Evolutionary conservation across 768 basidiomycete species (phyloP), one percentile per base, ranked within the genome.

Genomic region (Chlorophyllum brunneum): DNA sequence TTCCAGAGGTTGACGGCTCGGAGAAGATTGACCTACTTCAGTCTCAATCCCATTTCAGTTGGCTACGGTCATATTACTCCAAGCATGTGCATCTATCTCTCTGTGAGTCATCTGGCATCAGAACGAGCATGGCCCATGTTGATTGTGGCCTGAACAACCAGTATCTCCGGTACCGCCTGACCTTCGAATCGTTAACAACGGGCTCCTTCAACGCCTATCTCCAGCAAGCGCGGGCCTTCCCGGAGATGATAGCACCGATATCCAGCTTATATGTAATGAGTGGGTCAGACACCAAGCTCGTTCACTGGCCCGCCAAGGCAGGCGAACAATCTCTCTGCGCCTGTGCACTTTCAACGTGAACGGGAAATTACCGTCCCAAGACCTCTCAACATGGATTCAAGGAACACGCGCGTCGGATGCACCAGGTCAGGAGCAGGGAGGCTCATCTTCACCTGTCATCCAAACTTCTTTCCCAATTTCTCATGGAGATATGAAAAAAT

Each of bases 331-430:
- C n/a, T 69, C 59, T 27, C 61, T 92, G 43, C 83, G 87, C 5
- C 54, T 86, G 15, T 88, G 90, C 18, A 88, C 87, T 0, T 93
- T 92, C 71, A 93, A 93, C 58, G 89, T 92, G 40, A 90, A 91
- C 58, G 89, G 88, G 1, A 83, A 82, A 60, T 58, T 78, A 31
- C 87, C 91, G 0, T 81, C 84, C 2, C 84, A 87, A 56, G 86
- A 89, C 61, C 67, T 92, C 7, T 78, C 80, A 4, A 64, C 76
- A 2, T 92, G 89, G 88, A 60, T 89, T 26, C 69, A 78, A 37
- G 64, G 70, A 39, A 58, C 48, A 37, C 8, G 30, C n/a, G 47
- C 45, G 18, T 23, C 52, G 26, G 54, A 26, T 8, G 10, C n/a
- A 23, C 36, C 23, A 33, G 9, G 20, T 16, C 20, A 18, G 13